Percentiles rank a stretch among this genome's conserved stretches.
phyloP scores from a whole-genome alignment of 208 protist species.

The Wallacemonas sp. region DNA sequence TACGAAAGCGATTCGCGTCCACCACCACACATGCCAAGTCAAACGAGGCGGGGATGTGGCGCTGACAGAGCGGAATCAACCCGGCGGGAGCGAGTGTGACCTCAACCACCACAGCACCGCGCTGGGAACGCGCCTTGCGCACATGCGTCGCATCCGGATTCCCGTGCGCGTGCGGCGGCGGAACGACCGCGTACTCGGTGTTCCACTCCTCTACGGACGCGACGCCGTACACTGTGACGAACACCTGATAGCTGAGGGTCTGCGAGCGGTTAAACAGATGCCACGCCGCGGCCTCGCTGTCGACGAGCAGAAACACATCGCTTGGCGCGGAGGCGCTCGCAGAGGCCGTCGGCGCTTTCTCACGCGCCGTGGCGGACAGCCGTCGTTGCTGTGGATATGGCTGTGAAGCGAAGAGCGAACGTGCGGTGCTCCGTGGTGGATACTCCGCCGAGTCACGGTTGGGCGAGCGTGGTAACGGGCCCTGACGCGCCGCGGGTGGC shows the following conservation, averaged over 20 bases:
- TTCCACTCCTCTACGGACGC: neutral
- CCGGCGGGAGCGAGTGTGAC: neutral
- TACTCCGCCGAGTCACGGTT: no score
- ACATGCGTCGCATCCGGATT: neutral
- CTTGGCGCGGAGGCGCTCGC: neutral
- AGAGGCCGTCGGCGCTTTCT: no score
- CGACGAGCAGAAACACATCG: conserved; percentile 31
- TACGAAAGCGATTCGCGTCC: no score
- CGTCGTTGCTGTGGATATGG: conserved; percentile 9
- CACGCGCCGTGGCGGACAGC: no score
- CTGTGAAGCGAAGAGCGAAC: no score
- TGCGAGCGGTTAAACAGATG: conserved; percentile 37
- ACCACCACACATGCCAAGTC: conserved; percentile 1
- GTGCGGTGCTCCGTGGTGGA: no score
- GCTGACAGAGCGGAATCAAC: neutral
- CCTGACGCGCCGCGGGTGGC: no score
- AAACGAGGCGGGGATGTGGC: neutral
- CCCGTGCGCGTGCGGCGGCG: neutral
- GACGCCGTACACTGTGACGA: conserved; percentile 12
- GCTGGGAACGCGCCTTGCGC: neutral
- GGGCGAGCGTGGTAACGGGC: no score
- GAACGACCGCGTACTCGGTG: neutral
- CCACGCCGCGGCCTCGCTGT: conserved; percentile 30
- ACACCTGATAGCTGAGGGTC: conserved; percentile 24
- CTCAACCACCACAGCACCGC: neutral